A percentile compares a stretch with the other conserved stretches of the same genome.
Evolutionary conservation across 257 asterid species (phyloP).

Genomic region (Solanum sitiens): DNA sequence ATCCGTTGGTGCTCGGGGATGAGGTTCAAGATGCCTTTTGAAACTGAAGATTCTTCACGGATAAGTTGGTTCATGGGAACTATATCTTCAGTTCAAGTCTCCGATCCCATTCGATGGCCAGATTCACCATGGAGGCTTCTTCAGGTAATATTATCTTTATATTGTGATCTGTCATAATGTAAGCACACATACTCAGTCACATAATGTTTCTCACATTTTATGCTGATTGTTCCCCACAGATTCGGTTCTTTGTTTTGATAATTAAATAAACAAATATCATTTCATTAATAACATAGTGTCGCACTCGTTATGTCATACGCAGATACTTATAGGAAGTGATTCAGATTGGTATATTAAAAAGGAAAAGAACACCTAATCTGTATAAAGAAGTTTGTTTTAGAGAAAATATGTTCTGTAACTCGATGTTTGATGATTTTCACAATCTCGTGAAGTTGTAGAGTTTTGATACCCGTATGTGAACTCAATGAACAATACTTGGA

Average conservation of each 20-base stretch:
- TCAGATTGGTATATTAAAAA: neutral
- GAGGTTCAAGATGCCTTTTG: constrained; percentile 95
- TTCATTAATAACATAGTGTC: neutral
- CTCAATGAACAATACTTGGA: neutral
- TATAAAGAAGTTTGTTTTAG: neutral
- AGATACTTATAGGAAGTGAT: neutral
- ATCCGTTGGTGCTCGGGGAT: constrained; percentile 79
- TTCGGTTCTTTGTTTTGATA: neutral
- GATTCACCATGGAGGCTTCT: constrained; percentile 98
- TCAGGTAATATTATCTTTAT: constrained; percentile 35
- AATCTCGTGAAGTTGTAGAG: neutral
- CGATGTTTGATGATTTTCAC: neutral
- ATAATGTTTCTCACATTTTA: neutral
- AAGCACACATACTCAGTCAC: neutral
- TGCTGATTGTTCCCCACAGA: neutral
- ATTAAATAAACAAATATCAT: neutral
- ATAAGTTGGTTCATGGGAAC: constrained; percentile 99
- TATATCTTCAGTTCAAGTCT: constrained; percentile 60
- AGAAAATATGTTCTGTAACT: neutral
- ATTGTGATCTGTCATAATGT: neutral
- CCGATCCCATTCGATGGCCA: constrained; percentile 87
- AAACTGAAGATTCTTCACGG: constrained; percentile 90
- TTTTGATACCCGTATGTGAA: neutral
- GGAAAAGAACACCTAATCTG: neutral
- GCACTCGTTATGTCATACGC: neutral